Conservation (phyloP, 1,284 basidiomycete genomes). For the Bondarzewia mesenterica region DNA sequence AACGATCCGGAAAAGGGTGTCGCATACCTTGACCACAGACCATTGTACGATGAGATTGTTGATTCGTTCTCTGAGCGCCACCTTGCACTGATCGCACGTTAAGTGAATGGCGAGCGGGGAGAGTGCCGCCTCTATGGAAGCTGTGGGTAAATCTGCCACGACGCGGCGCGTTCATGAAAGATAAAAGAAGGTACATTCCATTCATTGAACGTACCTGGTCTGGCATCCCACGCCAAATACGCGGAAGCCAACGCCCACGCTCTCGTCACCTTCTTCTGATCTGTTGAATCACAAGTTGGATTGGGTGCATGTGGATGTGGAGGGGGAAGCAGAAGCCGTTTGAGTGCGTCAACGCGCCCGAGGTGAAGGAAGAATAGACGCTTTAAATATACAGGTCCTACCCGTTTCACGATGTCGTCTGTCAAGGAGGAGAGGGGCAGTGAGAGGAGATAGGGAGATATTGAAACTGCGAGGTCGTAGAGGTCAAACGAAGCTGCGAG, state of each 20-base stretch:
- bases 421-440: constrained; percentile 23
- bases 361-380: constrained; percentile 33
- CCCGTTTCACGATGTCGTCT: constrained; percentile 24
- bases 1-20: not conserved
- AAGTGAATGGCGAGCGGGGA: constrained; percentile 26
- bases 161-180: not conserved
- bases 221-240: constrained; percentile 27
- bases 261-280: constrained; percentile 22
- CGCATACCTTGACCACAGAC: constrained; percentile 64
- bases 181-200: not conserved
- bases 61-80: constrained; percentile 53
- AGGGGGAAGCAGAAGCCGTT: constrained; percentile 25
- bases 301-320: constrained; percentile 24
- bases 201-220: constrained; percentile 20
- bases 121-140: constrained; percentile 26
- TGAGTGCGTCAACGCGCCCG: constrained; percentile 26
- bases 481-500: constrained; percentile 26
- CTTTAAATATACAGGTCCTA: constrained; percentile 32
- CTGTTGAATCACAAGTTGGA: constrained; percentile 17
- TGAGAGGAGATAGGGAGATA: constrained; percentile 28
- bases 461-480: constrained; percentile 25
- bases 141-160: constrained; percentile 25
- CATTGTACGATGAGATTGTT: constrained; percentile 64
- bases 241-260: constrained; percentile 29
- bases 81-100: constrained; percentile 43